These are phyloP conservation scores for Fusarium ambrosium DNA, from an alignment of 2,329 filamentous ascomycete species.

Conservation along the genomic window DNA sequence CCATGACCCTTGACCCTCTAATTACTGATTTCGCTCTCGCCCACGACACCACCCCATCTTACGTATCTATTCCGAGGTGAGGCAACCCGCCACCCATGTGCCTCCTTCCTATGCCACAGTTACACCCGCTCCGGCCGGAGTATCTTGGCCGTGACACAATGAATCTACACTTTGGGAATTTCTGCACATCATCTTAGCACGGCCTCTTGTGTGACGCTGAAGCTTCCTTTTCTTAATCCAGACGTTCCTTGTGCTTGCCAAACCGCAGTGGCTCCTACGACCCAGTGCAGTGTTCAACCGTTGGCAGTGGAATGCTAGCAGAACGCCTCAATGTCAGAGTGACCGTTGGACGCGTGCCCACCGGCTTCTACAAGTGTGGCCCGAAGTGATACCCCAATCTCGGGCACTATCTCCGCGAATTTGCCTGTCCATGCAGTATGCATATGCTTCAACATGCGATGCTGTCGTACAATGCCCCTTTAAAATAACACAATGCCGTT, in stretches of 20 bases:
- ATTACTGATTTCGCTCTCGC: constrained; percentile 16
- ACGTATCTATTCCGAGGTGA: constrained; percentile 6
- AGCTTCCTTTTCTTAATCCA: neutral
- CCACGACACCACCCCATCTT: neutral
- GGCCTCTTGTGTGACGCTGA: neutral
- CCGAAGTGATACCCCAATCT: neutral
- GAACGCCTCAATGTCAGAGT: neutral
- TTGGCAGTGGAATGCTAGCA: constrained; percentile 22
- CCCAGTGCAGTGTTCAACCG: constrained; percentile 1
- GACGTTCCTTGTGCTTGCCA: constrained; percentile 4
- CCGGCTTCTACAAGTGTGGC: neutral
- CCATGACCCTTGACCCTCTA: neutral
- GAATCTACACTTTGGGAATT: neutral
- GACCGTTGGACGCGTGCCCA: neutral
- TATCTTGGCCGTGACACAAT: neutral
- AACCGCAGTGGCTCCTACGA: neutral
- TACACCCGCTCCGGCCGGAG: neutral
- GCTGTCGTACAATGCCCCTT: neutral
- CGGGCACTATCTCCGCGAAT: neutral
- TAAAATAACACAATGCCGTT: neutral
- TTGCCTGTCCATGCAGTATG: neutral
- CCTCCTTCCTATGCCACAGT: neutral
- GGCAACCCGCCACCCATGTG: neutral
- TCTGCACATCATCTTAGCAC: neutral
- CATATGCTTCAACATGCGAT: neutral